Conservation (phyloP, 169 alveolate genomes). For the Sarcocystis neurona region DNA sequence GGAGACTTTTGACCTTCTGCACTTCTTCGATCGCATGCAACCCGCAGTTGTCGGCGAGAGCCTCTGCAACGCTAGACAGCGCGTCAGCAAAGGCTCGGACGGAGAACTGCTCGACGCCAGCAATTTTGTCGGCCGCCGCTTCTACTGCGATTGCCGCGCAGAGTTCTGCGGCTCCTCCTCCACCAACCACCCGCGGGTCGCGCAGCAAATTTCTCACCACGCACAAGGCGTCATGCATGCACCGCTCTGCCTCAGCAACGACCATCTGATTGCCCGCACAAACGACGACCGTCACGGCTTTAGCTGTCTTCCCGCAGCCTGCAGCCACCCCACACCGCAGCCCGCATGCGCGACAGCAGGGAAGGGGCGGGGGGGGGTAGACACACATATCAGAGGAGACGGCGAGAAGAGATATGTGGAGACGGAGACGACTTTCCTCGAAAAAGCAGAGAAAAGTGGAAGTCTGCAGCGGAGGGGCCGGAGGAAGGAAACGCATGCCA, state of each 20-base stretch:
- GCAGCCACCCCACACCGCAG: too few relatives aligned
- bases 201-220: constrained; percentile 88
- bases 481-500: too few relatives aligned
- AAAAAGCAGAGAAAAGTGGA: too few relatives aligned
- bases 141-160: constrained; percentile 93
- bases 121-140: constrained; percentile 87
- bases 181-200: constrained; percentile 91
- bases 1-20: constrained; percentile 89
- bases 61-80: constrained; percentile 92
- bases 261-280: constrained; percentile 97
- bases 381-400: too few relatives aligned
- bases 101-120: constrained; percentile 96
- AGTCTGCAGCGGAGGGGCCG: too few relatives aligned
- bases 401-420: too few relatives aligned
- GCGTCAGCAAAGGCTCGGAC: constrained; percentile 98
- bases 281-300: constrained; percentile 95
- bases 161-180: constrained; percentile 98
- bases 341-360: too few relatives aligned
- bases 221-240: constrained; percentile 98
- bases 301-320: constrained; percentile 84
- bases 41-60: constrained; percentile 98
- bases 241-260: constrained; percentile 97
- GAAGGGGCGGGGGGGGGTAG: too few relatives aligned
- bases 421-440: too few relatives aligned
- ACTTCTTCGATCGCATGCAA: constrained; percentile 85